These are phyloP conservation scores for Cryphonectria japonica DNA, from an alignment of 2,329 filamentous ascomycete genomes.

Conservation along the genomic window DNA sequence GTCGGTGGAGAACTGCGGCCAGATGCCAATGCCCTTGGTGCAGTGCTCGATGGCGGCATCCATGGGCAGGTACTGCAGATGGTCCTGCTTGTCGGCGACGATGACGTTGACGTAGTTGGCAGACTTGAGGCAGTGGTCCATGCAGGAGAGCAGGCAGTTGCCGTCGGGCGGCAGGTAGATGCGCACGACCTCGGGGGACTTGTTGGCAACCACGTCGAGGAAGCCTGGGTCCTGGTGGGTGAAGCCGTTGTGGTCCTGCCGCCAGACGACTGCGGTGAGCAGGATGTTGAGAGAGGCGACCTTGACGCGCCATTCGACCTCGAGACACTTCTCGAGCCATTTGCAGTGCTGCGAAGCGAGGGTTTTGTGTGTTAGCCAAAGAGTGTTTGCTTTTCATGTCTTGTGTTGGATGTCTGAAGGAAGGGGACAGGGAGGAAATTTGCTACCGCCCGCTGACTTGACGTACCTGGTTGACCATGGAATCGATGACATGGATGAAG, in stretches of 20 bases:
- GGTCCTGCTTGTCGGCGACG: slow-evolving; percentile 79
- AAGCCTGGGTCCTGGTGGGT: slow-evolving; percentile 82
- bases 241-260: slow-evolving; percentile 84
- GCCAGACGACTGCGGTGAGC: slow-evolving; percentile 77
- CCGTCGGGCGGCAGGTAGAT: slow-evolving; percentile 82
- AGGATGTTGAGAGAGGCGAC: slow-evolving; percentile 79
- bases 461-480: slow-evolving; percentile 75
- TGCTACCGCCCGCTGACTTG: too few species aligned
- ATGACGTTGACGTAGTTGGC: slow-evolving; percentile 82
- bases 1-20: slow-evolving; percentile 77
- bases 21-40: slow-evolving; percentile 78
- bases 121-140: slow-evolving; percentile 75
- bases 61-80: slow-evolving; percentile 76
- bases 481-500: slow-evolving; percentile 82
- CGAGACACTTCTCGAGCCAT: slow-evolving; percentile 81
- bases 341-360: slow-evolving; percentile 66
- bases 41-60: slow-evolving; percentile 75
- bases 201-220: slow-evolving; percentile 78
- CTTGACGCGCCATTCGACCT: slow-evolving; percentile 76
- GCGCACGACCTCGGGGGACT: slow-evolving; percentile 77
- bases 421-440: background rate
- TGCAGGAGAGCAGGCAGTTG: slow-evolving; percentile 75
- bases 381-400: background rate
- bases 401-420: too few species aligned
- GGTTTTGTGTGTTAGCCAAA: slow-evolving; percentile 31